These are phyloP conservation scores for Microdochium nivale DNA, from an alignment of 2,329 filamentous ascomycete genomes.

Conservation along the genomic window DNA sequence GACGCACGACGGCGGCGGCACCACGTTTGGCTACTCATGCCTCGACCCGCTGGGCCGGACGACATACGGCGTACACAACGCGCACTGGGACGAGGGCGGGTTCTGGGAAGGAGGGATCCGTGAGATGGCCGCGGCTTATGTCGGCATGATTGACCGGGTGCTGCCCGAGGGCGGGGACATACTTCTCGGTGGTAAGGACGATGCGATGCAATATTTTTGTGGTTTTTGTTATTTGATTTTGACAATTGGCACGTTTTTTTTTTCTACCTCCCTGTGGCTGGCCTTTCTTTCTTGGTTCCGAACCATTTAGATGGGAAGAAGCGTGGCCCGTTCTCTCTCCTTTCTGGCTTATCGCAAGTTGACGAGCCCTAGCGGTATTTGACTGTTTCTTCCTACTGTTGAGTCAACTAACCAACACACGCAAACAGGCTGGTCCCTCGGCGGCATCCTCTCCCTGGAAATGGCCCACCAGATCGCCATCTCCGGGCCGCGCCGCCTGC, in stretches of 20 bases:
- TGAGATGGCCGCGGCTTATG: constrained; percentile 46
- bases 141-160: constrained; percentile 30
- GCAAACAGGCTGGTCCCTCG: constrained; percentile 44
- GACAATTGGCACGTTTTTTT: no score
- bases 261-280: no score
- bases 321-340: no score
- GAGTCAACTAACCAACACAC: background rate
- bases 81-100: constrained; percentile 36
- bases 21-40: constrained; percentile 48
- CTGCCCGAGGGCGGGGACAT: constrained; percentile 29
- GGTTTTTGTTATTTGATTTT: no score
- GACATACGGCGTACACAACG: constrained; percentile 47
- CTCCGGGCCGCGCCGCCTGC: constrained; percentile 13
- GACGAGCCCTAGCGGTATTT: no score
- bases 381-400: no score
- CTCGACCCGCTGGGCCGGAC: constrained; percentile 38
- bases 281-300: no score
- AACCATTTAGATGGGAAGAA: no score
- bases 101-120: constrained; percentile 42
- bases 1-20: constrained; percentile 54
- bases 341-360: no score
- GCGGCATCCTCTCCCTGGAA: constrained; percentile 42
- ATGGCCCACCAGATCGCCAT: constrained; percentile 33
- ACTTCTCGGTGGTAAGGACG: constrained; percentile 38
- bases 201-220: no score